Conservation (phyloP, 441 rosid genomes). For the Syzygium malaccense region DNA sequence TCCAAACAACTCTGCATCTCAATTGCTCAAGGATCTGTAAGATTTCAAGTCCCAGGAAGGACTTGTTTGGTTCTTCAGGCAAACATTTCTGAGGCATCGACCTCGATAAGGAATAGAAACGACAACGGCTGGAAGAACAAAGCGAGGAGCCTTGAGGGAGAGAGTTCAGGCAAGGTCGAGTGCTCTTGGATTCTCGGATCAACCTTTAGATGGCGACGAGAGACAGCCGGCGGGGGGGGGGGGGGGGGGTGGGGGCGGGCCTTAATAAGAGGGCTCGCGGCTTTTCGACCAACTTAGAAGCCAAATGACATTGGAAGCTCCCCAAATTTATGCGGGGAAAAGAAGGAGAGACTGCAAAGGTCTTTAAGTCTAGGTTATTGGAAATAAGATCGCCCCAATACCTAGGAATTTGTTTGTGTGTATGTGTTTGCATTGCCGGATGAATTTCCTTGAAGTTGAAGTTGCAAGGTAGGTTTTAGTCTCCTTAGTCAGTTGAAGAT, state of each 20-base stretch:
- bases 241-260: too few species aligned
- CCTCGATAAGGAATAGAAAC: not conserved
- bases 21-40: not conserved
- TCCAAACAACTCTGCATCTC: not conserved
- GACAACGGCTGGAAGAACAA: not conserved
- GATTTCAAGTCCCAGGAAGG: not conserved
- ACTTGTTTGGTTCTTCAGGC: not conserved
- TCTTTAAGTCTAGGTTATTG: too few species aligned
- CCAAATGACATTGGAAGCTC: not conserved
- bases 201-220: not conserved
- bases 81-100: not conserved
- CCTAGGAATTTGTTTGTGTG: not conserved
- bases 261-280: not conserved
- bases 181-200: not conserved
- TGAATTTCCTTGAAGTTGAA: not conserved
- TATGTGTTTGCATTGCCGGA: not conserved
- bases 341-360: not conserved
- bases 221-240: not conserved
- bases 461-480: not conserved
- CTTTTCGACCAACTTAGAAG: not conserved
- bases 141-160: not conserved
- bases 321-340: not conserved
- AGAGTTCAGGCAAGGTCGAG: not conserved
- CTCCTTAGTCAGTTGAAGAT: not conserved
- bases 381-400: not conserved